Evolutionary conservation across 2,329 filamentous ascomycete species (phyloP).

Genomic region (Pseudonectria buxi): DNA sequence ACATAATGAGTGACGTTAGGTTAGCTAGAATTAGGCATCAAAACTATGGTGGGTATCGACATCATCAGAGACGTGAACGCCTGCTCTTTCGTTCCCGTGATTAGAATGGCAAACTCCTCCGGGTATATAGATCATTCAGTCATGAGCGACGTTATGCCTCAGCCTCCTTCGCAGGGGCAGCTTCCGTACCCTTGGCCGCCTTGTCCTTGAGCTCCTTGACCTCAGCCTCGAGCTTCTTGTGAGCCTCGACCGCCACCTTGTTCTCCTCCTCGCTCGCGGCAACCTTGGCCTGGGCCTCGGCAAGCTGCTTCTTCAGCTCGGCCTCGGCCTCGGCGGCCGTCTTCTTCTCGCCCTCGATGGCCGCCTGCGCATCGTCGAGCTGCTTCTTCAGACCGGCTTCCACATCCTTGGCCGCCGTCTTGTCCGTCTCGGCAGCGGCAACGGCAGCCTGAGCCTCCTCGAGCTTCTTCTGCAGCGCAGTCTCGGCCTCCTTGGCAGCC

Average conservation of each 20-base stretch:
- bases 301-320: constrained; percentile 3
- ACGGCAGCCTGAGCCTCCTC: background rate
- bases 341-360: constrained; percentile 6
- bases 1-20: too few species aligned
- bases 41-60: constrained; percentile 24
- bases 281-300: constrained; percentile 3
- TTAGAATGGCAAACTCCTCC: constrained; percentile 8
- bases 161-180: constrained; percentile 5
- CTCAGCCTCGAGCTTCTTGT: constrained; percentile 8
- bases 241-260: constrained; percentile 5
- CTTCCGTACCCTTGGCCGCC: background rate
- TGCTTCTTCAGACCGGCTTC: constrained; percentile 5
- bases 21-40: background rate
- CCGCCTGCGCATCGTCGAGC: background rate
- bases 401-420: constrained; percentile 2
- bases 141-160: constrained; percentile 6
- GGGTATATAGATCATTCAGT: constrained; percentile 8
- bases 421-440: constrained; percentile 6
- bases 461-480: constrained; percentile 5
- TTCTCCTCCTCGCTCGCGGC: constrained; percentile 10
- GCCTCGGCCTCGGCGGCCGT: constrained; percentile 5
- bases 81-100: constrained; percentile 22
- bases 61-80: constrained; percentile 23
- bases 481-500: constrained; percentile 3
- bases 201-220: constrained; percentile 10